Evolutionary conservation across 2,329 filamentous ascomycete species (phyloP), one percentile per base, ranked within the genome.

Genomic region (Pyrenophora teres): DNA sequence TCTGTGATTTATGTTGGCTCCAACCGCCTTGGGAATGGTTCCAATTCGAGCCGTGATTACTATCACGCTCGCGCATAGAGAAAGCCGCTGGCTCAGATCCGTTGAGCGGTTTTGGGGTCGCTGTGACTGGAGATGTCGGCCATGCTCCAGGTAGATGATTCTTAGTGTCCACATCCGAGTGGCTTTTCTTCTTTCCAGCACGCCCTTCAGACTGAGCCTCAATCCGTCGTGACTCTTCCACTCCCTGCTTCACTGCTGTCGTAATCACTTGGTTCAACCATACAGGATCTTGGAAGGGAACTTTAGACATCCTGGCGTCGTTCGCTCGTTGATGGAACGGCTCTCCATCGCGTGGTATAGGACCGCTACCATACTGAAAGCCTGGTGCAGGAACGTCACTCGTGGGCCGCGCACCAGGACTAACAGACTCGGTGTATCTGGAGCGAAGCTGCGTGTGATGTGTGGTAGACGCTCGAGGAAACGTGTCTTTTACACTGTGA

Each of bases 341-440:
- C n/a, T 47, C 42, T 39, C 10, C 40, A 21, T 36, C 51, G 2
- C 44, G 36, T 1, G 62, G 67, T 19, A 71, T 56, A 13, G 67
- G 66, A 8, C 67, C 65, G 25, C 57, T 62, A 12, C 67, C 68
- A 13, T 71, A 71, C 19, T 65, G 60, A n/a, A 62, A 57, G 3
- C 52, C 59, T 4, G 51, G 32, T 13, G 52, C 36, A 30, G 60
- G 51, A 27, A 57, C 42, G 10, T 48, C 42, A 0, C 38, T 46
- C 13, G 33, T n/a, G 35, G 19, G 46, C 6, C 36, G 56, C 15
- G 53, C 45, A 1, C 40, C 19, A 6, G 60, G 59, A 9, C 54
- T 62, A 6, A 61, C 19, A 4, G 54, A 45, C 38, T 50, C 50
- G 9, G 56, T 56, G 19, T 43, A 50, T 18, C 47, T 48, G 2